Evolutionary conservation across 2,329 filamentous ascomycete genomes (phyloP).

Genomic region (Curvularia sp.): DNA sequence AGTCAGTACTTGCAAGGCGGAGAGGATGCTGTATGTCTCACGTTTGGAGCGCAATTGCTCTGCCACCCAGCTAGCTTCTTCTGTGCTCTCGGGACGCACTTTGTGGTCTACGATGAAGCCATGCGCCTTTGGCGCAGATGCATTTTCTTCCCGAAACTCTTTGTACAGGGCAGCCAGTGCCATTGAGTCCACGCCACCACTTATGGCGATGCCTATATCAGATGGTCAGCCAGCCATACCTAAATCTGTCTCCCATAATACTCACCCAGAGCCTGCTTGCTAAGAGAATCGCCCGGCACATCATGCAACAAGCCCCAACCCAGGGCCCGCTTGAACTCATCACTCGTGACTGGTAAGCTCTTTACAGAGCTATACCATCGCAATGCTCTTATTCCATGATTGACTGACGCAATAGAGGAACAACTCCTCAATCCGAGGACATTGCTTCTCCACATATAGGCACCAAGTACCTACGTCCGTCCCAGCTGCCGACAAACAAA

Average conservation of each 20-base stretch:
- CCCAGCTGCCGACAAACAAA: not conserved
- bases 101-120: constrained; percentile 69
- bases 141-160: constrained; percentile 22
- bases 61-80: constrained; percentile 63
- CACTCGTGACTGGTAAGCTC: constrained; percentile 31
- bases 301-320: constrained; percentile 10
- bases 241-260: not conserved
- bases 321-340: constrained; percentile 39
- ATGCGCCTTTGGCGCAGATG: constrained; percentile 47
- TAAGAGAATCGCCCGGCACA: not conserved
- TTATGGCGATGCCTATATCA: constrained; percentile 73
- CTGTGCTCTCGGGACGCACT: constrained; percentile 61
- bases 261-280: constrained; percentile 25
- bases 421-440: constrained; percentile 41
- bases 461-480: constrained; percentile 21
- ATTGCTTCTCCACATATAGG: constrained; percentile 49
- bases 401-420: constrained; percentile 28
- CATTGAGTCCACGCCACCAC: constrained; percentile 98
- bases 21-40: constrained; percentile 33
- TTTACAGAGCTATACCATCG: constrained; percentile 34
- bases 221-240: constrained; percentile 11
- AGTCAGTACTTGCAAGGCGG: constrained; percentile 18
- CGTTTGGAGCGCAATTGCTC: constrained; percentile 55
- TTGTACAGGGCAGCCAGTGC: constrained; percentile 79
- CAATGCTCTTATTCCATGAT: constrained; percentile 20